Base-by-base conservation (phyloP, 495 filamentous ascomycete genomes). In the Penicillium waksmanii region DNA sequence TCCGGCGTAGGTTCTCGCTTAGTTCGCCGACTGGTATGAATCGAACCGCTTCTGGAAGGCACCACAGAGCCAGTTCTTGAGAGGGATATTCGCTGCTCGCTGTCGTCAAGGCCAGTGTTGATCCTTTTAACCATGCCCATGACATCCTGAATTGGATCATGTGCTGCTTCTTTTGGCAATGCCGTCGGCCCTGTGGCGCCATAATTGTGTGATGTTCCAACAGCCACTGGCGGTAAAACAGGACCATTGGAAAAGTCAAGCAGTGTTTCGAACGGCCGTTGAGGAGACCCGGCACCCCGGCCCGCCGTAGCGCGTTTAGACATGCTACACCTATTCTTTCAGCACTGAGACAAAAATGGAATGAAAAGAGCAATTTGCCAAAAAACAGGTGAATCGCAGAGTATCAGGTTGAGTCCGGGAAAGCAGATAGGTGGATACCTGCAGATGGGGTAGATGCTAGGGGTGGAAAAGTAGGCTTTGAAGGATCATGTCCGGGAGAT, bases 1-100 rank as follows among this genome's bases (percentile, higher is more conserved):
- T 80, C 77, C 4, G 77, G 77, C 23, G 77, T 80, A 17, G 77
- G 75, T 44, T 72, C 73, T 8, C 77, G 73, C 33, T 63, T 73
- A 15, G 44, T 44, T 21, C 61, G 31, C 27, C 57, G 57, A 18
- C 13, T 23, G 9, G 0, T 27, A 48, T 10, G 7, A 1, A 15
- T n/a, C 12, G 23, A 48, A 23, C 18, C 9, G 17, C 17, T 44
- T 18, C 42, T 44, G 42, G 42, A 44, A 17, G 15, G 42, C 7
- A 19, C 42, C 7, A 5, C 42, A 2, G 42, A 38, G 15, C 36
- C 15, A n/a, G 36, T 38, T 38, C 36, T 38, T 12, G 36, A 44
- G 42, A 48, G 23, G 9, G 10, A 10, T 25, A 19, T 48, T 27
- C 46, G 46, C 21, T 48, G 46, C 3, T 48, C 46, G 21, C 46